Base-by-base conservation (phyloP, 1,284 basidiomycete genomes). In the Rugosomyces carneus region DNA sequence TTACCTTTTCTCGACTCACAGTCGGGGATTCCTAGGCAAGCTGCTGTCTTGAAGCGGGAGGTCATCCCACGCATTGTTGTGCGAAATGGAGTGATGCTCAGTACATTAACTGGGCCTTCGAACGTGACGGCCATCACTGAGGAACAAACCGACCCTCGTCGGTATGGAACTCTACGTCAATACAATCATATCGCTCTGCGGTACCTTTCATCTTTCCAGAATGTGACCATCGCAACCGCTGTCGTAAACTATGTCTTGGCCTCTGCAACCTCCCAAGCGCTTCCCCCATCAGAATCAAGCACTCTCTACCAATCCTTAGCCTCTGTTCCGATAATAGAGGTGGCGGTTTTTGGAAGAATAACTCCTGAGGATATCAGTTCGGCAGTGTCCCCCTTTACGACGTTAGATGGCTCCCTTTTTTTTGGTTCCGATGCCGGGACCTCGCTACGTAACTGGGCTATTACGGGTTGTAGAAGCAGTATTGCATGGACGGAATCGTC, bases 271-370 rank as follows among this genome's bases (percentile, higher is more conserved):
- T 57, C 55, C 6, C 56, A 62, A 15, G 60, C 63, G 21, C 56
- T 63, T 7, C 75, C 80, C 13, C 76, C 79, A 2, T 51, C 63
- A n/a, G 61, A 60, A 21, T 57, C 64, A 31, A 68, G 72, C 3
- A 39, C 61, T 16, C 61, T 79, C 8, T 69, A 63, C 42, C 55
- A 63, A 37, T 65, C 69, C 5, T 53, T 80, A 21, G 53, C 66
- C n/a, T 58, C 63, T 2, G 63, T 83, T 36, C 81, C 80, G 8
- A 49, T 63, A 1, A 55, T 84, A 34, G 81, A 83, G 58, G 76
- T 82, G 5, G 78, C 79, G 2, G 56, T 83, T 16, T 81, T 83
- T 57, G 81, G 81, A 8, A 66, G 69, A 5, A 59, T 84, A 23
- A 58, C 59, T 16, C 68, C 73, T 15, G 53, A 67, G 5, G 80